Evolutionary conservation across 2,329 filamentous ascomycete genomes (phyloP).

Genomic region (Pseudogymnoascus sp.): DNA sequence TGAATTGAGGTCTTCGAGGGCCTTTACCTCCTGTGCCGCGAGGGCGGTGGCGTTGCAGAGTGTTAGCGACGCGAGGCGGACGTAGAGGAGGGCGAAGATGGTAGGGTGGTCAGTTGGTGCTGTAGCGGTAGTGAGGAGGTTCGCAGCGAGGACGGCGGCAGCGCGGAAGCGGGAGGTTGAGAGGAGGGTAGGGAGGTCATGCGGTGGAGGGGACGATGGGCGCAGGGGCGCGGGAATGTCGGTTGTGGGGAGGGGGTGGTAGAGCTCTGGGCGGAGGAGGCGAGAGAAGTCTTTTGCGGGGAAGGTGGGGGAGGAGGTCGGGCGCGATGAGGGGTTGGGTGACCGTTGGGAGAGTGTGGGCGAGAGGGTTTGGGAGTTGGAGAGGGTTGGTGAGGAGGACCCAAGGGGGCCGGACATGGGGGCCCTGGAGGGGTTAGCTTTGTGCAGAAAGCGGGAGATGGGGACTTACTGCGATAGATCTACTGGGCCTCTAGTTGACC

Average conservation of each 20-base stretch:
- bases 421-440: conserved; percentile 11
- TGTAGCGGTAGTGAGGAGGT: conserved; percentile 47
- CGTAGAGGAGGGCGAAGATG: conserved; percentile 74
- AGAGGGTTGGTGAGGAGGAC: conserved; percentile 20
- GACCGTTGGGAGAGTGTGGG: conserved; percentile 23
- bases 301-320: conserved; percentile 29
- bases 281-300: conserved; percentile 69
- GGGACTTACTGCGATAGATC: conserved; percentile 65
- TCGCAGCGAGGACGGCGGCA: conserved; percentile 61
- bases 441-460: background rate
- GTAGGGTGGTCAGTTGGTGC: conserved; percentile 49
- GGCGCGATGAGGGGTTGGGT: conserved; percentile 21
- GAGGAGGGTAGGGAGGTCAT: conserved; percentile 61
- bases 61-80: conserved; percentile 72
- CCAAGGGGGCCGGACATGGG: conserved; percentile 19
- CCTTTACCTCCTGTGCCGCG: conserved; percentile 59
- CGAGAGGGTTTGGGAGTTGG: conserved; percentile 15
- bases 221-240: conserved; percentile 59
- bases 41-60: conserved; percentile 65
- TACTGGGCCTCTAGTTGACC: conserved; percentile 70
- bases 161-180: conserved; percentile 69
- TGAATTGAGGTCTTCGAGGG: conserved; percentile 53
- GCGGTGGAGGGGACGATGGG: conserved; percentile 50
- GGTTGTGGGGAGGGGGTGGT: conserved; percentile 66
- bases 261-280: conserved; percentile 71